These are phyloP conservation scores for Xylaria arbuscula DNA, from an alignment of 2,329 filamentous ascomycete species.

Conservation along the genomic window DNA sequence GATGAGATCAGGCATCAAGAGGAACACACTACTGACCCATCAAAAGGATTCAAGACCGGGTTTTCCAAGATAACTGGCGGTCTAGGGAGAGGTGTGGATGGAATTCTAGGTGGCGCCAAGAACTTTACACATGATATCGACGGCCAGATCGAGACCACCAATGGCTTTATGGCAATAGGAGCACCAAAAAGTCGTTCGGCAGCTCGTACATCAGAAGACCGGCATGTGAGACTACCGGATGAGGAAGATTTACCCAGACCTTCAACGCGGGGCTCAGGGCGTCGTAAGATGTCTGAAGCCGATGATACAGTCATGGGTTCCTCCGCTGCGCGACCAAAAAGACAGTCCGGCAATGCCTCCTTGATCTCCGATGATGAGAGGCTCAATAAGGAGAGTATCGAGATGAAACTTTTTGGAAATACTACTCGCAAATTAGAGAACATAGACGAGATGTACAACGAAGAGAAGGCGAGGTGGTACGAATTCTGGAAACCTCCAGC, in stretches of 20 bases:
- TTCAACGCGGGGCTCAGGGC: constrained; percentile 42
- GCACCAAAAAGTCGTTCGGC: constrained; percentile 39
- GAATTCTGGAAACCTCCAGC: constrained; percentile 73
- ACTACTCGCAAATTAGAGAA: constrained; percentile 64
- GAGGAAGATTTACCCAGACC: constrained; percentile 51
- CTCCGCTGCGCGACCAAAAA: constrained; percentile 37
- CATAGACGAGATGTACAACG: constrained; percentile 61
- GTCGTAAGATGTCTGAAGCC: constrained; percentile 35
- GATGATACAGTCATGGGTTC: constrained; percentile 49
- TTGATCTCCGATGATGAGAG: constrained; percentile 53
- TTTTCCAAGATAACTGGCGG: constrained; percentile 62
- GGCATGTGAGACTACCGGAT: constrained; percentile 48
- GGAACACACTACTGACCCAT: constrained; percentile 26
- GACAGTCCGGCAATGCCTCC: constrained; percentile 53
- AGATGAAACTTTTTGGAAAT: constrained; percentile 55
- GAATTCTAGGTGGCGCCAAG: constrained; percentile 58
- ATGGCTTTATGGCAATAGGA: constrained; percentile 61
- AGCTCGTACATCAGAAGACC: constrained; percentile 45
- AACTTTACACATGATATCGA: constrained; percentile 63
- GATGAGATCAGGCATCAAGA: constrained; percentile 45
- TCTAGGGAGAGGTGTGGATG: constrained; percentile 59
- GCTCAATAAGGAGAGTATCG: constrained; percentile 50
- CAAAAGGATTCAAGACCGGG: constrained; percentile 51
- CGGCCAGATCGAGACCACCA: constrained; percentile 63
- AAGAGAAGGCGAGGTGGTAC: constrained; percentile 64